phyloP scores from a whole-genome alignment of 2,329 filamentous ascomycete genomes.

The Tolypocladium endophyticum region DNA sequence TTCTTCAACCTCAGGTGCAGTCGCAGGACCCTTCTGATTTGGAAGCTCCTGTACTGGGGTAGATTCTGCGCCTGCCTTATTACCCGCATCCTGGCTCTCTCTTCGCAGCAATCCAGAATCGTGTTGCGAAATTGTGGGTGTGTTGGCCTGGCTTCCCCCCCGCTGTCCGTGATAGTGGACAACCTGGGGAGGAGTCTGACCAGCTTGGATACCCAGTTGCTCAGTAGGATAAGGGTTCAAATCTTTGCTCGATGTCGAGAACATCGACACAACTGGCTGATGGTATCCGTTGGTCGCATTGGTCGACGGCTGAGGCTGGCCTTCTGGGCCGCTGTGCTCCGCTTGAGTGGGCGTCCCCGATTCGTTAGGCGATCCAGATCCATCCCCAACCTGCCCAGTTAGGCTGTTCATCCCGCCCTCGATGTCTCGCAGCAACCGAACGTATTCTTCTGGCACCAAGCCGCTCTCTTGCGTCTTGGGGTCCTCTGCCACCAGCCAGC shows the following conservation, averaged over 20 bases:
- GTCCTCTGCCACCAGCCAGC: constrained; percentile 95
- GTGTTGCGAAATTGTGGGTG: constrained; percentile 44
- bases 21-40: neutral
- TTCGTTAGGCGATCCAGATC: constrained; percentile 41
- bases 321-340: constrained; percentile 37
- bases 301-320: constrained; percentile 36
- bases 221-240: constrained; percentile 58
- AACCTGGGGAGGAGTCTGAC: constrained; percentile 54
- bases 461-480: constrained; percentile 90
- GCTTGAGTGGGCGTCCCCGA: constrained; percentile 51
- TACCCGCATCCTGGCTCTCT: constrained; percentile 35
- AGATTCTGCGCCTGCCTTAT: constrained; percentile 26
- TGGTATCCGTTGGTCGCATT: constrained; percentile 51
- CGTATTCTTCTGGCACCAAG: constrained; percentile 92
- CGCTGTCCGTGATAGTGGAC: constrained; percentile 58
- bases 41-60: constrained; percentile 25
- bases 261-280: constrained; percentile 57
- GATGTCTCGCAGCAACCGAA: constrained; percentile 83
- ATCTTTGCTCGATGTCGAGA: constrained; percentile 61
- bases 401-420: constrained; percentile 77
- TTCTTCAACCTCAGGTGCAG: neutral
- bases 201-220: constrained; percentile 49
- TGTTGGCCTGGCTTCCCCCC: constrained; percentile 57
- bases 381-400: constrained; percentile 48
- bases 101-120: constrained; percentile 35